Conservation (phyloP, 2,329 filamentous ascomycete genomes). For the Fonsecaea erecta region DNA sequence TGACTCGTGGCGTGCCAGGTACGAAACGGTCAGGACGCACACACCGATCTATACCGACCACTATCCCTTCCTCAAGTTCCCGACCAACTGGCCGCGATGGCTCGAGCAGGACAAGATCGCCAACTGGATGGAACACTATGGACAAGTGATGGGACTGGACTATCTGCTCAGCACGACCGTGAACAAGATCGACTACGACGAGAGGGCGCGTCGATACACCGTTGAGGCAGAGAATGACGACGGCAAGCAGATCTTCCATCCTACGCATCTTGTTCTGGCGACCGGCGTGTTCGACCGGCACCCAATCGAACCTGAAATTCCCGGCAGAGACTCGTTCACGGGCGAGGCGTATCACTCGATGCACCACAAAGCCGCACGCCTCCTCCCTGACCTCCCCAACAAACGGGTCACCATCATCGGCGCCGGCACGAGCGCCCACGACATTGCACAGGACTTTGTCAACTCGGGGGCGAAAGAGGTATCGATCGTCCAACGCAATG, state of each 20-base stretch:
- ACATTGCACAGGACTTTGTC: slow-evolving; percentile 50
- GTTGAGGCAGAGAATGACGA: slow-evolving; percentile 39
- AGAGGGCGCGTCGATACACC: slow-evolving; percentile 45
- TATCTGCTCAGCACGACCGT: slow-evolving; percentile 51
- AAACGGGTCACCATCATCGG: slow-evolving; percentile 54
- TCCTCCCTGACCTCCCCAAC: slow-evolving; percentile 42
- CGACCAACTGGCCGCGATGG: slow-evolving; percentile 50
- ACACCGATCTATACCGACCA: slow-evolving; percentile 40
- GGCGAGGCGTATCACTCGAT: slow-evolving; percentile 45
- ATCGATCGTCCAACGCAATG: slow-evolving; percentile 56
- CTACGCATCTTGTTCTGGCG: slow-evolving; percentile 55
- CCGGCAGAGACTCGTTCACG: slow-evolving; percentile 48
- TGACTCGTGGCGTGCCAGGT: slow-evolving; percentile 66
- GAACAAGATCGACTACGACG: slow-evolving; percentile 47
- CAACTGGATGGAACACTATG: slow-evolving; percentile 56
- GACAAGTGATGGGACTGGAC: slow-evolving; percentile 56
- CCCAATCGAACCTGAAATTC: slow-evolving; percentile 46
- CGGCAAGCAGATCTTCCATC: slow-evolving; percentile 40
- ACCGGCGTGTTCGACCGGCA: slow-evolving; percentile 52
- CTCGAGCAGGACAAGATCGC: slow-evolving; percentile 55
- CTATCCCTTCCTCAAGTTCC: slow-evolving; percentile 40
- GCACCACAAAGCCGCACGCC: slow-evolving; percentile 49
- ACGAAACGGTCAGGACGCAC: slow-evolving; percentile 45
- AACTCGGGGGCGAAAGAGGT: slow-evolving; percentile 54
- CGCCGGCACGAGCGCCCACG: slow-evolving; percentile 55